A percentile compares a stretch with the other conserved stretches of the same genome.
phyloP scores from a whole-genome alignment of 2,329 filamentous ascomycete genomes.

The Colletotrichum trifolii region DNA sequence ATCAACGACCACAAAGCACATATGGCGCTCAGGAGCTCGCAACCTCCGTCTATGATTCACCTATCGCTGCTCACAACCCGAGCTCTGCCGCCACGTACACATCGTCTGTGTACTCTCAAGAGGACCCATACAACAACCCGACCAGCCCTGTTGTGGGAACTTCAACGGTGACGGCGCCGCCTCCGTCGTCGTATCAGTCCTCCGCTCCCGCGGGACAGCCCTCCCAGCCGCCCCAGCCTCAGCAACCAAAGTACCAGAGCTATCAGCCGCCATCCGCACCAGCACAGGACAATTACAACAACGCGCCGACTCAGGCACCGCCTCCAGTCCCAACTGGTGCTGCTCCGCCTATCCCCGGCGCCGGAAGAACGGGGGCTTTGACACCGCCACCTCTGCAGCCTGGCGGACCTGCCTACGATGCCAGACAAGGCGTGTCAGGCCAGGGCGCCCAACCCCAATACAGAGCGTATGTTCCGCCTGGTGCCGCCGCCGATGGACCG shows the following conservation, averaged over 20 bases:
- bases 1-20: slow-evolving; percentile 72
- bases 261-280: slow-evolving; percentile 51
- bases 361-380: slow-evolving; percentile 37
- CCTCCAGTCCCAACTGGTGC: slow-evolving; percentile 49
- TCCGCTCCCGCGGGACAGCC: slow-evolving; percentile 39
- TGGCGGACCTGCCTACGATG: slow-evolving; percentile 58
- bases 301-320: slow-evolving; percentile 40
- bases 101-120: slow-evolving; percentile 60
- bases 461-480: slow-evolving; percentile 68
- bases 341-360: slow-evolving; percentile 53
- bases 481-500: slow-evolving; percentile 49
- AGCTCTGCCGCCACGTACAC: slow-evolving; percentile 56
- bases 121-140: slow-evolving; percentile 61
- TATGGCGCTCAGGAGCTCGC: slow-evolving; percentile 82
- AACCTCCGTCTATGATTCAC: slow-evolving; percentile 81
- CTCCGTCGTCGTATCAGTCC: slow-evolving; percentile 36
- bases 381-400: slow-evolving; percentile 57
- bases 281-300: slow-evolving; percentile 45
- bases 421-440: slow-evolving; percentile 62
- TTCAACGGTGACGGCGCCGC: slow-evolving; percentile 44
- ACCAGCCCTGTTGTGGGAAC: slow-evolving; percentile 43
- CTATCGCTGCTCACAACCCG: slow-evolving; percentile 66
- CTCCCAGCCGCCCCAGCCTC: slow-evolving; percentile 44
- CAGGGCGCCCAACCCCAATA: slow-evolving; percentile 63
- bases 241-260: slow-evolving; percentile 53